These are phyloP conservation scores for Fomitopsis schrenkii DNA, from an alignment of 1,284 basidiomycete species.

Conservation along the genomic window DNA sequence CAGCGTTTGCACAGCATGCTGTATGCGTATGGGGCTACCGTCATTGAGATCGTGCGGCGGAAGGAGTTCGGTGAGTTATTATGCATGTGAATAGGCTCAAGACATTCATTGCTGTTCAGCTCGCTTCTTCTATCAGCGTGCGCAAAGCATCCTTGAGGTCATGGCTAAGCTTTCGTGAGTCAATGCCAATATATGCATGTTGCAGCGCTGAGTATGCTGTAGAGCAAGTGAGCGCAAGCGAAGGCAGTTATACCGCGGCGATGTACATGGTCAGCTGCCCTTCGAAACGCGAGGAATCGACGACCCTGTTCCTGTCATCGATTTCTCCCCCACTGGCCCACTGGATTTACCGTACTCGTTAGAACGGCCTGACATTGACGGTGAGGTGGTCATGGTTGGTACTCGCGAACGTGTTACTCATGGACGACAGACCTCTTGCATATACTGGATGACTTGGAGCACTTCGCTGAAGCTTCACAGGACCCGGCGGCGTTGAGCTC, in stretches of 20 bases:
- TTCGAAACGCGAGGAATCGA: slow-evolving; percentile 76
- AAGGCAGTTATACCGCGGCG: slow-evolving; percentile 73
- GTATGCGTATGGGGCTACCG: slow-evolving; percentile 90
- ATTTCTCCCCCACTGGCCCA: slow-evolving; percentile 64
- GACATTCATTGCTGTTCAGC: slow-evolving; percentile 34
- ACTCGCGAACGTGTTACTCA: not conserved
- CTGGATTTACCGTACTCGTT: slow-evolving; percentile 51
- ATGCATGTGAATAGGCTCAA: not conserved
- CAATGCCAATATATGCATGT: not conserved
- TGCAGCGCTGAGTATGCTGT: not conserved
- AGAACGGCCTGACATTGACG: slow-evolving; percentile 68
- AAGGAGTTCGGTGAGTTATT: slow-evolving; percentile 74
- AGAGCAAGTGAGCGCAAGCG: slow-evolving; percentile 73
- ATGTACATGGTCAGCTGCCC: slow-evolving; percentile 76
- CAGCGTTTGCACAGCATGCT: slow-evolving; percentile 86
- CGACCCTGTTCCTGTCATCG: slow-evolving; percentile 70
- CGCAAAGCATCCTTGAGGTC: slow-evolving; percentile 74
- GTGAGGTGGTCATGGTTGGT: slow-evolving; percentile 35
- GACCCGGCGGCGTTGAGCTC: slow-evolving; percentile 47
- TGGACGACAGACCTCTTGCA: slow-evolving; percentile 49
- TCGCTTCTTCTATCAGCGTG: slow-evolving; percentile 74
- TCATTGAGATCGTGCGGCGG: slow-evolving; percentile 87
- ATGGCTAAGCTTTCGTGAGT: slow-evolving; percentile 80
- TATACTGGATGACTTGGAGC: slow-evolving; percentile 64
- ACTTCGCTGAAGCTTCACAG: slow-evolving; percentile 39